phyloP scores from a whole-genome alignment of 2,329 filamentous ascomycete genomes.

The Achaetomium macrosporum region DNA sequence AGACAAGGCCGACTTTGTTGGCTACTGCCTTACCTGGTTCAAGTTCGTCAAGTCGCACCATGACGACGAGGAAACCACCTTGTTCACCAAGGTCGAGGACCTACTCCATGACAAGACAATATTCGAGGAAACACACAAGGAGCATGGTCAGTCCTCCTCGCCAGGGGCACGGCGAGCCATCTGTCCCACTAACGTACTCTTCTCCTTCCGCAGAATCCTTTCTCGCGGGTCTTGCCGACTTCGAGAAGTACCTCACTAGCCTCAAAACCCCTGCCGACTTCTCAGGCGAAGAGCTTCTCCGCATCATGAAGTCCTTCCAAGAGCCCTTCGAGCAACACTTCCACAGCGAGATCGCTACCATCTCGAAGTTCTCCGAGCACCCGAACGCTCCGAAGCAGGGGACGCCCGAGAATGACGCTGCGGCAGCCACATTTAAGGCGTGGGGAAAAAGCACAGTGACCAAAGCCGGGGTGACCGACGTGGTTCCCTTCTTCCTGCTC shows the following conservation, averaged over 20 bases:
- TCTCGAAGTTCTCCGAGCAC: conserved; percentile 44
- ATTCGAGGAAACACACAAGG: conserved; percentile 47
- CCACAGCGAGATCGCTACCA: conserved; percentile 49
- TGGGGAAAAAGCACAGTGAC: conserved; percentile 61
- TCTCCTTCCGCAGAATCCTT: conserved; percentile 36
- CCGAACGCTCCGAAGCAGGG: conserved; percentile 44
- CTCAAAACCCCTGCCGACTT: conserved; percentile 39
- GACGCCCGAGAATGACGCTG: conserved; percentile 39
- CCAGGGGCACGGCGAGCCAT: neutral
- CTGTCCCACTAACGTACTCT: neutral
- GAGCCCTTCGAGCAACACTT: conserved; percentile 49
- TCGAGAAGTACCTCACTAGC: conserved; percentile 45
- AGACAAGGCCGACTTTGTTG: conserved; percentile 53
- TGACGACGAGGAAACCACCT: conserved; percentile 51
- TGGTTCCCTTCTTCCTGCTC: conserved; percentile 59
- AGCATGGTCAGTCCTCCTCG: conserved; percentile 42
- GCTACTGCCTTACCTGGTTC: conserved; percentile 53
- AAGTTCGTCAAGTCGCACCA: conserved; percentile 56
- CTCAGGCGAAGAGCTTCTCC: conserved; percentile 39
- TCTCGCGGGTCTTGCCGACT: conserved; percentile 44
- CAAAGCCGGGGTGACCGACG: conserved; percentile 53
- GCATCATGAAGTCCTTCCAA: conserved; percentile 47
- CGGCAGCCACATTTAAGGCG: conserved; percentile 47
- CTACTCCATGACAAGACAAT: conserved; percentile 45
- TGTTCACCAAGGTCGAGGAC: conserved; percentile 51